Conservation (phyloP, 1,284 basidiomycete species). For the Vanrija sp. region DNA sequence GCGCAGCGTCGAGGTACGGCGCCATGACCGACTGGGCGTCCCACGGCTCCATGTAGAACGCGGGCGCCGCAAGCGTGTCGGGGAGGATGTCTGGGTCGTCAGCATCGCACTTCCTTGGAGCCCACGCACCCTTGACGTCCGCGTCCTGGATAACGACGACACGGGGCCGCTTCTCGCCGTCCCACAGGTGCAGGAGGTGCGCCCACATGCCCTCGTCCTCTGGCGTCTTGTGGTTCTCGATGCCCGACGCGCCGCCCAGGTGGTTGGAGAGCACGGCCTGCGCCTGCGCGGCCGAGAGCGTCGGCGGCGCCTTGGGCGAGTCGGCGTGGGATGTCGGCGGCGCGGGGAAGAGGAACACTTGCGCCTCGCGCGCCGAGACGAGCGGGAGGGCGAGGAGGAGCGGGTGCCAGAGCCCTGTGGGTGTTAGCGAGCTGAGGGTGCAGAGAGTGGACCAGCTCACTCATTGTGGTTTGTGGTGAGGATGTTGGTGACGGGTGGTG, state of each 20-base stretch:
- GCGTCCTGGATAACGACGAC: conserved; percentile 45
- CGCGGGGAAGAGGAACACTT: conserved; percentile 47
- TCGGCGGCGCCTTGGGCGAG: conserved; percentile 18
- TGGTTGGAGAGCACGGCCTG: conserved; percentile 47
- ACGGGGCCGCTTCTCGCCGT: conserved; percentile 25
- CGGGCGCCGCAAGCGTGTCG: background rate
- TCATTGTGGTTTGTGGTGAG: background rate
- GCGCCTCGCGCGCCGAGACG: conserved; percentile 13
- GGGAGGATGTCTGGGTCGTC: conserved; percentile 1
- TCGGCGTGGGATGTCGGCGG: conserved; percentile 21
- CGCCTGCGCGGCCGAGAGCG: conserved; percentile 42
- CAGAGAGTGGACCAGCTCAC: background rate
- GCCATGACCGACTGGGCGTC: conserved; percentile 8
- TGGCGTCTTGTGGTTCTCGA: conserved; percentile 37
- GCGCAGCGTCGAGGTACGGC: conserved; percentile 10
- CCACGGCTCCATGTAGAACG: conserved; percentile 13
- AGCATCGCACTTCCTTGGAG: background rate
- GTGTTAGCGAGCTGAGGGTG: too few relatives aligned
- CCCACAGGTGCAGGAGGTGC: conserved; percentile 33
- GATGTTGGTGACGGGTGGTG: background rate
- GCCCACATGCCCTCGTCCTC: conserved; percentile 42
- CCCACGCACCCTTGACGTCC: conserved; percentile 32
- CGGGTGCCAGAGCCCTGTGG: too few relatives aligned
- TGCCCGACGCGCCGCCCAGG: conserved; percentile 28
- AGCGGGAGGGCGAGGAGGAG: conserved; percentile 2